These are phyloP conservation scores for Senna tora DNA, from an alignment of 306 rosid genomes.

Conservation along the genomic window DNA sequence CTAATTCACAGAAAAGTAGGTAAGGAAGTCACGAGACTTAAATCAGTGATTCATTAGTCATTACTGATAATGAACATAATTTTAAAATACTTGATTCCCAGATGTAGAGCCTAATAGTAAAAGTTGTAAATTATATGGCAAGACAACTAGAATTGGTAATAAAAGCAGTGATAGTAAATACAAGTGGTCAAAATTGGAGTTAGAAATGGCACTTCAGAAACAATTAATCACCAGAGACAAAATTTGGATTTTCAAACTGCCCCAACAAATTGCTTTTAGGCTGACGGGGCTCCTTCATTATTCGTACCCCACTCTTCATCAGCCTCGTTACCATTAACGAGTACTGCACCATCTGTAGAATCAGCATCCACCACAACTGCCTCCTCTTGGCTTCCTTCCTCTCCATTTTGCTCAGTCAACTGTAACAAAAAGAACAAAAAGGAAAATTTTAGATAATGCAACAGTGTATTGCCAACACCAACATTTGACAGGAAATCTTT, in stretches of 20 bases:
- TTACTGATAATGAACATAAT: conserved; percentile 13
- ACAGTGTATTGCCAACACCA: conserved; percentile 32
- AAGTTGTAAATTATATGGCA: conserved; percentile 22
- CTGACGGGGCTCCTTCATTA: conserved; percentile 94
- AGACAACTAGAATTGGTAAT: conserved; percentile 25
- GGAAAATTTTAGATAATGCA: conserved; percentile 19
- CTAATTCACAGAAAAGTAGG: conserved; percentile 3
- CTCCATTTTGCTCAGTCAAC: conserved; percentile 61
- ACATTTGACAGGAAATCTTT: not conserved
- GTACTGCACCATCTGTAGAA: conserved; percentile 93
- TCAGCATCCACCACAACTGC: conserved; percentile 95
- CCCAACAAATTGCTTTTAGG: conserved; percentile 98
- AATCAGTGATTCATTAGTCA: conserved; percentile 26
- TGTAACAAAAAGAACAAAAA: conserved; percentile 30
- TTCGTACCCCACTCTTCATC: conserved; percentile 99
- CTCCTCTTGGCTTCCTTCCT: conserved; percentile 95
- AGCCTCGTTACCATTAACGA: conserved; percentile 86
- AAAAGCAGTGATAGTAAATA: conserved; percentile 43
- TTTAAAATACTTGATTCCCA: conserved; percentile 30
- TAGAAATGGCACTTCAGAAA: conserved; percentile 83
- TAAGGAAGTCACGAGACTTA: conserved; percentile 10
- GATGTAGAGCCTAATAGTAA: conserved; percentile 29
- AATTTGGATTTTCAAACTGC: conserved; percentile 93
- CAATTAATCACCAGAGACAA: conserved; percentile 99
- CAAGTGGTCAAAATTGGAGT: conserved; percentile 63